These are phyloP conservation scores for Lactarius akahatsu DNA, from an alignment of 768 basidiomycete genomes.

Conservation along the genomic window DNA sequence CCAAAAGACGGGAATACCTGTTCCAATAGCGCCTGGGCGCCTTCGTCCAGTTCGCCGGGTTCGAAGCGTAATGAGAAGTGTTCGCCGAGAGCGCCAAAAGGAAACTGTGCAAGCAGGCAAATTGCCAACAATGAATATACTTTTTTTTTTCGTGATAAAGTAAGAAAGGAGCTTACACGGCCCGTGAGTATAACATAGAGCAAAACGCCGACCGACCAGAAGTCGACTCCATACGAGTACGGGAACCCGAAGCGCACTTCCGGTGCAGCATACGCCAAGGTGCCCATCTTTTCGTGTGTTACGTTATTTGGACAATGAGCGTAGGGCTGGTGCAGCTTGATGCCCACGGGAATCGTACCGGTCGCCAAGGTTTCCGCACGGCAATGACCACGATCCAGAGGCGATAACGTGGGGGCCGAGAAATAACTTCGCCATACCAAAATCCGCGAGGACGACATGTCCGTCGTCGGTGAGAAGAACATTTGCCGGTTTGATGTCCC, in stretches of 20 bases:
- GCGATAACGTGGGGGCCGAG: neutral
- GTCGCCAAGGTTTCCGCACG: conserved; percentile 4
- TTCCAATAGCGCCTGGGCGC: conserved; percentile 20
- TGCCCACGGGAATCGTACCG: neutral
- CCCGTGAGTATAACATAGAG: conserved; percentile 28
- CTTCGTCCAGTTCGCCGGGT: conserved; percentile 27
- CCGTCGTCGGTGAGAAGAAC: conserved; percentile 25
- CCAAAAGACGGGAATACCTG: neutral
- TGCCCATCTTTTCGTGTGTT: conserved; percentile 25
- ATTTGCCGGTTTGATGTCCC: conserved; percentile 50
- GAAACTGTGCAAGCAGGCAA: conserved; percentile 13
- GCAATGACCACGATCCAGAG: neutral
- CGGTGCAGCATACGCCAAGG: conserved; percentile 26
- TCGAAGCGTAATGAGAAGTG: conserved; percentile 11
- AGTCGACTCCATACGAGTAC: conserved; percentile 30
- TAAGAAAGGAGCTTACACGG: conserved; percentile 18
- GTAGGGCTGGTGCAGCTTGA: conserved; percentile 23
- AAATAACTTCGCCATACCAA: conserved; percentile 30
- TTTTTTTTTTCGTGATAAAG: too few species aligned
- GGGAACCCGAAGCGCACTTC: conserved; percentile 25
- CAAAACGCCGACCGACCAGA: conserved; percentile 29
- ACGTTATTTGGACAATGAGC: neutral
- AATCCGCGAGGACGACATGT: conserved; percentile 28
- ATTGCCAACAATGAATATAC: neutral
- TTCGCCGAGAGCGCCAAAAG: conserved; percentile 28